Evolutionary conservation across 768 basidiomycete genomes (phyloP), one percentile per base, ranked within the genome.

Genomic region (Terana coerulea): DNA sequence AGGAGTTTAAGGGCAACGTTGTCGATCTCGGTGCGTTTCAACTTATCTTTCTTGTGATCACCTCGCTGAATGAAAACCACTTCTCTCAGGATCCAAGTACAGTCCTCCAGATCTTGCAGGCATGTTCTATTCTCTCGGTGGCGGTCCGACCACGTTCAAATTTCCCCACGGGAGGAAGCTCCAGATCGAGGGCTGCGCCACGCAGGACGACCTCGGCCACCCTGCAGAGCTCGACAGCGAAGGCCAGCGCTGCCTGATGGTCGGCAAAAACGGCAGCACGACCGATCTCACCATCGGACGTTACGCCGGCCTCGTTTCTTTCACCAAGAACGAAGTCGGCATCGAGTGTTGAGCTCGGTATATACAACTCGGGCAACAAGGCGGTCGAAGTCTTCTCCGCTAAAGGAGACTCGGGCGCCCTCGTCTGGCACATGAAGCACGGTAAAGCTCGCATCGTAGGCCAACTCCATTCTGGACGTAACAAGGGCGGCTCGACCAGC

Each of bases 391-490:
- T 48, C 17, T 74, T 74, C 59, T 69, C 72, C 11, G 61, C 28
- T 44, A 55, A 61, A 30, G 71, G 73, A 8, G 69, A 74, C 58
- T 74, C 67, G 5, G 70, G 73, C 34, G 66, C 72, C 3, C 66
- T 70, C 45, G 63, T 73, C 61, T 63, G 50, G 50, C 42, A 51
- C 43, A 46, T 24, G 26, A 43, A 61, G 54, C 57, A 64, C 42
- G 65, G 67, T 52, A 41, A 56, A 12, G 71, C 64, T 39, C 42
- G 53, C 26, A 55, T 58, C 46, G 57, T 56, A 42, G 61, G 62
- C 51, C 45, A 67, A 3, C 52, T 62, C 21, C 56, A 61, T 57
- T 64, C 61, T 19, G 55, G 56, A 8, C 53, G 59, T 57, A 59
- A 53, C 28, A 53, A 49, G 46, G 59, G 59, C 37, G 14, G 47